A percentile compares a stretch with the other conserved stretches of the same genome.
Evolutionary conservation across 1,284 basidiomycete genomes (phyloP).

Genomic region (Boletus subluridellus): DNA sequence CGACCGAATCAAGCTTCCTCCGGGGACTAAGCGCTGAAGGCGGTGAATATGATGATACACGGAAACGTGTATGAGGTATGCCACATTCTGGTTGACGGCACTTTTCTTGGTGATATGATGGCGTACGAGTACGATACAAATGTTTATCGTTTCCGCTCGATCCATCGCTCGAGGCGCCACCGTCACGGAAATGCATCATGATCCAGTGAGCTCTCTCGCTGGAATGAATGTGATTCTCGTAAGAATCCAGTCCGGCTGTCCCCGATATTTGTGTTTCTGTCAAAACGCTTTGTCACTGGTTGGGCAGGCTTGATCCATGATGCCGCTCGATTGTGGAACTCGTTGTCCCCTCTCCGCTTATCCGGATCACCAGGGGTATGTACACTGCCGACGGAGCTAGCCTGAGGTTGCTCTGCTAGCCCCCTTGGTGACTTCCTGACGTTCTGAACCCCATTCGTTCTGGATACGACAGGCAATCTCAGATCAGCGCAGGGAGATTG

Average conservation of each 20-base stretch:
- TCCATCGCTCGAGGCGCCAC: conserved; percentile 23
- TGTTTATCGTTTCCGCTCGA: conserved; percentile 11
- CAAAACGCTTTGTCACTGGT: background rate
- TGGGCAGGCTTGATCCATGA: background rate
- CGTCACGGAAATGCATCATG: conserved; percentile 6
- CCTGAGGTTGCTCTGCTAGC: background rate
- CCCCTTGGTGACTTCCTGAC: conserved; percentile 15
- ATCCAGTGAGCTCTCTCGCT: background rate
- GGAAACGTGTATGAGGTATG: conserved; percentile 13
- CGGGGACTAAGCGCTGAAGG: conserved; percentile 1
- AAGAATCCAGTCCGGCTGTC: conserved; percentile 11
- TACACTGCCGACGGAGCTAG: conserved; percentile 16
- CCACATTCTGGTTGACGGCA: conserved; percentile 16
- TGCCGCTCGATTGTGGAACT: conserved; percentile 1
- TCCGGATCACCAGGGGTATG: conserved; percentile 24
- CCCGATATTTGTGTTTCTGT: conserved; percentile 13
- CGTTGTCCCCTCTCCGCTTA: conserved; percentile 1
- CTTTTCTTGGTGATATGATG: conserved; percentile 2
- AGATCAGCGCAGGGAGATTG: conserved; percentile 17
- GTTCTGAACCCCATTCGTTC: conserved; percentile 8
- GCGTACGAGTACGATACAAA: background rate
- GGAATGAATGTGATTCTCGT: conserved; percentile 15
- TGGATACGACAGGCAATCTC: conserved; percentile 15
- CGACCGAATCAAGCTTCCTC: conserved; percentile 15
- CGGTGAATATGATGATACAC: conserved; percentile 4